Evolutionary conservation across 2,329 filamentous ascomycete species (phyloP).

Genomic region (Delphinella strobiligena): DNA sequence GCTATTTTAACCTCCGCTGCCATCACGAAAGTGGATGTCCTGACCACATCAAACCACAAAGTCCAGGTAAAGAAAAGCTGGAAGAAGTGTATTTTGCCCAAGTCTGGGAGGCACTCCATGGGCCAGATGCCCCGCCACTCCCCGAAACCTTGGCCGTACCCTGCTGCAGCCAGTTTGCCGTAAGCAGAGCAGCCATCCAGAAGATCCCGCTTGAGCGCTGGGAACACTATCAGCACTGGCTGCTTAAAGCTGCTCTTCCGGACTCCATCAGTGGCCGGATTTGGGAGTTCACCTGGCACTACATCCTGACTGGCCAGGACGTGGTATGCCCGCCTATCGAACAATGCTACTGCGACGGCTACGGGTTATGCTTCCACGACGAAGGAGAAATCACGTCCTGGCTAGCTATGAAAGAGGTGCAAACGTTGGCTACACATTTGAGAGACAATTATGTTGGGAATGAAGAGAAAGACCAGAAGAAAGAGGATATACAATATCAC

Average conservation of each 20-base stretch:
- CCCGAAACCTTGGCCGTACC: conserved; percentile 44
- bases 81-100: conserved; percentile 8
- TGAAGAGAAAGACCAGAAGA: neutral
- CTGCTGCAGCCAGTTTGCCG: conserved; percentile 53
- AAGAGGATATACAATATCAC: neutral
- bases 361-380: conserved; percentile 47
- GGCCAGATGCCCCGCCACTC: conserved; percentile 22
- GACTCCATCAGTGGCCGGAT: conserved; percentile 48
- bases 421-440: neutral
- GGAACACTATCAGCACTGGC: conserved; percentile 47
- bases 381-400: conserved; percentile 15
- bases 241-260: conserved; percentile 41
- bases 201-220: conserved; percentile 41
- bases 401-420: neutral
- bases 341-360: conserved; percentile 52
- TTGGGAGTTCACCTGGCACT: conserved; percentile 56
- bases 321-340: conserved; percentile 40
- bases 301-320: conserved; percentile 43
- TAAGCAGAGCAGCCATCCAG: conserved; percentile 44
- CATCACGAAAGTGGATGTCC: conserved; percentile 15
- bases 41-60: conserved; percentile 13
- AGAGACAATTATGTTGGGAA: neutral
- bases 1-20: conserved; percentile 19
- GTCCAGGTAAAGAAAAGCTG: conserved; percentile 8
- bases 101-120: conserved; percentile 11